Evolutionary conservation across 768 basidiomycete species (phyloP), one percentile per base, ranked within the genome.

Genomic region (Naematelia encephala): DNA sequence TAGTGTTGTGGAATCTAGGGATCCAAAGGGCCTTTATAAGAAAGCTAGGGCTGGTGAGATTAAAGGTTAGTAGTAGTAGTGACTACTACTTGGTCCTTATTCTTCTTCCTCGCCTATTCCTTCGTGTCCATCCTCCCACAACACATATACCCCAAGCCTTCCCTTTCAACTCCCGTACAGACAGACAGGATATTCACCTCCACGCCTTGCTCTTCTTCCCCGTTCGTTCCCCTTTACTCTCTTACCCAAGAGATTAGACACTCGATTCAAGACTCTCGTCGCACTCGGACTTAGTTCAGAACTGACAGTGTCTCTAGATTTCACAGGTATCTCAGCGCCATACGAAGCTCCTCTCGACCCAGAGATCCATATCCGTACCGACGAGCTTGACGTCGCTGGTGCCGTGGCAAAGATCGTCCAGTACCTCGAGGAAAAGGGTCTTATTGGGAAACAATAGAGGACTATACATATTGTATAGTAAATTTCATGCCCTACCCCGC

Each of bases 11-110:
- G 96, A 99, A 79, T 80, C 84, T 72, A 86, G 96, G 56, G 96
- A 99, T 76, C 96, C 96, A 1, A 99, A 99, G 78, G 94, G 96
- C 0, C 79, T 99, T 60, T 99, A 99, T 81, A 93, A 90, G 80
- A 96, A 91, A 77, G 96, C 96, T 5, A 82, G 96, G 61, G 86
- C 88, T 0, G 96, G 96, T 12, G 89, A 92, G 79, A 97, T 99
- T 71, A 91, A 90, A 84, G 91, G 94, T 91, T 57, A 53, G 80
- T 63, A 4, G n/a, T n/a, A n/a, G n/a, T n/a, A n/a, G n/a, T n/a
- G n/a, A n/a, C n/a, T n/a, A n/a, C n/a, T n/a, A n/a, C n/a, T 1
- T 21, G 13, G 14, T 21, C 55, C 1, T 47, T 47, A n/a, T n/a
- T n/a, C n/a, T n/a, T n/a, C n/a, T n/a, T n/a, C n/a, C n/a, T n/a